Evolutionary conservation across 1,284 basidiomycete species (phyloP), one percentile per base, ranked within the genome.

Genomic region (Quambalaria eucalypti): DNA sequence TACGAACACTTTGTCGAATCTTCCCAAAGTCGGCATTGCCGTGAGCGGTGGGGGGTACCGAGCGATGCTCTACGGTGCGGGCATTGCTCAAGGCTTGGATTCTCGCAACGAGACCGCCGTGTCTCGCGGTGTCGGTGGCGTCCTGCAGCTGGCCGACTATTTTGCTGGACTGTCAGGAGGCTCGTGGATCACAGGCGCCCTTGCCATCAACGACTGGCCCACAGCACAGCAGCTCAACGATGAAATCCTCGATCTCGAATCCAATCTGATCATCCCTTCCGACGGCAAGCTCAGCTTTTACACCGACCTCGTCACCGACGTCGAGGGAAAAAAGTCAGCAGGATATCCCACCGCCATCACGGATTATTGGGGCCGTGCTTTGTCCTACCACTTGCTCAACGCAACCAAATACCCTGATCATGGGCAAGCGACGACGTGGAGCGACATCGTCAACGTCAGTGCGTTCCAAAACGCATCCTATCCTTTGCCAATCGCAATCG

Each of bases 11-110:
- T n/a, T 48, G 5, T 51, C 51, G 30, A 56, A 65, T 9, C 58
- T 56, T 29, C 79, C 79, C 0, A 57, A 61, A 2, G 64, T 80
- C 21, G 78, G 77, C 28, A 68, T 78, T 40, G 78, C 78, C 1
- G 60, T 80, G 14, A 77, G 76, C 9, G 79, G 79, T 31, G 79
- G 79, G 28, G 79, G 79, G 4, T 77, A 79, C 55, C 64, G 79
- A 19, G 79, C 79, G 9, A 80, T 80, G 79, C 71, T 78, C 62
- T 52, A 65, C 55, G 73, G 69, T 21, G 29, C 63, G 1, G 69
- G 68, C n/a, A 57, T 65, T 1, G 29, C 66, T 19, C 57, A 65
- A 28, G 72, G 68, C 9, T 64, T 71, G n/a, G 72, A 74, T 38
- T 52, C 50, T 2, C 59, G 73, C 14, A 75, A 75, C 36, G 30